Base-by-base conservation (phyloP, 345 rosid genomes). In the Rhizophora mangle region DNA sequence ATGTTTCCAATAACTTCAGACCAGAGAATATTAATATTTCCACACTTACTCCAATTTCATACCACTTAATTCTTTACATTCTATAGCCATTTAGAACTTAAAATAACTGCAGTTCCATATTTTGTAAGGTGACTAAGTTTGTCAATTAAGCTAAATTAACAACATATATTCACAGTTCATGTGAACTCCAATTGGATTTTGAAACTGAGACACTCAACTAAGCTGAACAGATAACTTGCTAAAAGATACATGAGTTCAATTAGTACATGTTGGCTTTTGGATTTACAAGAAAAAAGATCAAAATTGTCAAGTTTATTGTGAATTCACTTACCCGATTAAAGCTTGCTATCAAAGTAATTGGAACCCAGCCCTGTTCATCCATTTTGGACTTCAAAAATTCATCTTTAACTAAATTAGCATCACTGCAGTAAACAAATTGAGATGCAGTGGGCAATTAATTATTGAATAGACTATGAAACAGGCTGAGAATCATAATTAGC, bases 311-410 rank as follows among this genome's bases (percentile, higher is more conserved):
- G 58, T 43, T 71, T 56, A 20, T 43, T 2, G 5, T 13, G 49
- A 71, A 53, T 64, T 70, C 60, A 73, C 86, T 81, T 81, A 85
- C 89, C 31, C 85, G 78, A 34, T 77, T 84, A 73, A 85, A 85
- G 67, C 81, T 72, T 0, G 89, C 89, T 69, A 85, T 81, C 71
- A 85, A 71, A 63, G 79, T 64, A 71, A 85, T 64, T 20, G 89
- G 68, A 24, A 85, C 88, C 86, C 86, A 85, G 32, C 88, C 88
- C 55, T 81, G 75, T 46, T 74, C 76, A 69, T 85, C 85, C 89
- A 85, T 85, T 43, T 83, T 79, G 37, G 83, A 83, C 79, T 82
- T 82, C 62, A 85, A 67, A 68, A 24, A 85, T 19, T 77, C 81
- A 59, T 85, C 89, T 64, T 73, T 77, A n/a, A 76, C 67, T 79